Percentiles rank a stretch among this genome's conserved stretches.
Evolutionary conservation across 257 asterid genomes (phyloP).

Genomic region (Scutellaria barbata): DNA sequence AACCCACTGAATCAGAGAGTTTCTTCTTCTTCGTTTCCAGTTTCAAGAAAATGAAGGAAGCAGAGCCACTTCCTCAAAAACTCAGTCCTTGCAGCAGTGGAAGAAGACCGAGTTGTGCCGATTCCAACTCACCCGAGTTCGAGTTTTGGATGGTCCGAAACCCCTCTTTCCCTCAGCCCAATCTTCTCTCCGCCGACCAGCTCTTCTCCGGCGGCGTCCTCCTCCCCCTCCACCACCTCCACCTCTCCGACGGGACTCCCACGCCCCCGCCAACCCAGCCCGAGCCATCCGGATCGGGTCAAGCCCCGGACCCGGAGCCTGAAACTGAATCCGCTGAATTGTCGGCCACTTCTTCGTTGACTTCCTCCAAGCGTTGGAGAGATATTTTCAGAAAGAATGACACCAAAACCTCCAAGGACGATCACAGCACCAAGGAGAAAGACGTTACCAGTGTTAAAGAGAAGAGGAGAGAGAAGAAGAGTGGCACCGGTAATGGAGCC

Average conservation of each 20-base stretch:
- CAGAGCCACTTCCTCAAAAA: conserved; percentile 43
- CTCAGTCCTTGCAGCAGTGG: conserved; percentile 57
- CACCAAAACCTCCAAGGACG: conserved; percentile 30
- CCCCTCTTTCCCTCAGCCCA: conserved; percentile 71
- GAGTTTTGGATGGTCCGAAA: conserved; percentile 86
- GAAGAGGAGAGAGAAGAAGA: conserved; percentile 58
- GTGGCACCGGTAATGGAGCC: conserved; percentile 31
- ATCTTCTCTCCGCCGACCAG: conserved; percentile 83
- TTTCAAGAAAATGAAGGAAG: conserved; percentile 37
- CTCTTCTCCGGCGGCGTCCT: conserved; percentile 87
- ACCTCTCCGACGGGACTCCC: conserved; percentile 31
- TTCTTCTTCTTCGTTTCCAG: too few species aligned
- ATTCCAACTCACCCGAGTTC: conserved; percentile 74
- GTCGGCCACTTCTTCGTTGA: conserved; percentile 43
- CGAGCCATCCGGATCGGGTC: conserved; percentile 47
- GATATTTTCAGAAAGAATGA: conserved; percentile 67
- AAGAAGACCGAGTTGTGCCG: conserved; percentile 47
- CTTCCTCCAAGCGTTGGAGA: conserved; percentile 84
- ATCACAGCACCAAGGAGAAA: conserved; percentile 33
- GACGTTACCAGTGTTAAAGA: conserved; percentile 34
- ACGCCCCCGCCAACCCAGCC: conserved; percentile 12
- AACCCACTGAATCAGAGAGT: too few species aligned
- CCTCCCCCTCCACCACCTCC: conserved; percentile 79
- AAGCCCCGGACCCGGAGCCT: conserved; percentile 6
- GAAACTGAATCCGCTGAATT: conserved; percentile 34